Evolutionary conservation across 164 flowering plant genomes (phyloP), one percentile per base, ranked within the genome.

Genomic region (Chimonanthus salicifolius): DNA sequence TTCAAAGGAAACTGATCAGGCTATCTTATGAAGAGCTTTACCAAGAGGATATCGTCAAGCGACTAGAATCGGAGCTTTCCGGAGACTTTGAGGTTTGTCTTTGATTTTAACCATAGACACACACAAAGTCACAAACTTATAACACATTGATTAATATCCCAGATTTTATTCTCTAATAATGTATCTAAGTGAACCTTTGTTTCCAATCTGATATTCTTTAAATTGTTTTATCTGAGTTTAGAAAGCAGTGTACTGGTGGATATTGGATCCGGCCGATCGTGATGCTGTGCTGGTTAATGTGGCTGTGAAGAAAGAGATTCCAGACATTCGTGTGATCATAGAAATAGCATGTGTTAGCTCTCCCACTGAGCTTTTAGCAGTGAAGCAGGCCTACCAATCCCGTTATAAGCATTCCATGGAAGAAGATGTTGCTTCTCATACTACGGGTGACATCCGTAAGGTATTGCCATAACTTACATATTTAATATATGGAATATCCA

Each of bases 371-470:
- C 81, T 89, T 4, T 83, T 91, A 72, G 85, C 76, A 5, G 83
- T 80, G 8, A 89, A 83, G 74, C 88, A 87, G 47, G 95, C 91
- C 64, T 93, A 93, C 74, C 92, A 90, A 51, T 70, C 73, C 46
- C 92, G 92, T 20, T 90, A 76, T 79, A 85, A 86, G 82, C 86
- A 45, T 58, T 90, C 94, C 11, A 72, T 94, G 67, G 98, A 94
- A 77, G 98, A 94, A 78, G 94, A 94, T 73, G 84, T 94, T 54
- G 93, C 98, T 48, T 72, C 81, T 3, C 87, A 88, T 72, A 82
- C 90, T 45, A 49, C 80, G 6, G 95, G 96, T 20, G 91, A 90
- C 33, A 18, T 84, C 49, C 92, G 96, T 72, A 87, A 84, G 92
- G 97, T 73, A 79, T 16, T 7, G 2, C 20, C 65, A 16, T 16